Evolutionary conservation across 1,139 yeast genomes (phyloP).

Genomic region (Geotrichum siamense): DNA sequence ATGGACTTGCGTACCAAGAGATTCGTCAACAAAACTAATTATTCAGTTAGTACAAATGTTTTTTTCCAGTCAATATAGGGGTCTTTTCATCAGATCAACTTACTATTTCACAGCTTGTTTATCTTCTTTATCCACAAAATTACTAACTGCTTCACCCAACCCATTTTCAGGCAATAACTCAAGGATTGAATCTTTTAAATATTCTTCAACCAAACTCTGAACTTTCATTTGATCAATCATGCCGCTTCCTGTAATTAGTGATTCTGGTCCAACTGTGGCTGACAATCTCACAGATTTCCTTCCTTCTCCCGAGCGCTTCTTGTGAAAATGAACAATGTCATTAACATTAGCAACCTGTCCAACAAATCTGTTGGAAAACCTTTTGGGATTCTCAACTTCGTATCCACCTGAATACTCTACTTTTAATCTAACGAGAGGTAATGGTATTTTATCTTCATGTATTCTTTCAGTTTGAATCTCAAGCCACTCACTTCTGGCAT

Average conservation of each 20-base stretch:
- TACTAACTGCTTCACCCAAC: slow-evolving; percentile 62
- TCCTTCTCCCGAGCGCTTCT: slow-evolving; percentile 7
- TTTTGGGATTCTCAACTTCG: slow-evolving; percentile 82
- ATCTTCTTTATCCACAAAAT: slow-evolving; percentile 77
- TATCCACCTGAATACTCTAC: slow-evolving; percentile 89
- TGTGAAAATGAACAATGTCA: slow-evolving; percentile 58
- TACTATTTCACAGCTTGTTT: slow-evolving; percentile 53
- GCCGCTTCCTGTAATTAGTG: slow-evolving; percentile 21
- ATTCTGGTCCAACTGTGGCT: slow-evolving; percentile 18
- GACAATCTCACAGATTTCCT: slow-evolving; percentile 4
- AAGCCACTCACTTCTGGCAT: slow-evolving; percentile 51
- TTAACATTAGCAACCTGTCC: slow-evolving; percentile 86
- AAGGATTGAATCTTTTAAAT: slow-evolving; percentile 55
- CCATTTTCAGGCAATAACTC: slow-evolving; percentile 72
- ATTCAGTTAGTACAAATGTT: no score
- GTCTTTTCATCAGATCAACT: neutral
- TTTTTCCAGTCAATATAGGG: neutral
- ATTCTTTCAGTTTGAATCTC: slow-evolving; percentile 27
- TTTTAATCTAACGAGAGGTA: slow-evolving; percentile 73
- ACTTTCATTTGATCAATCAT: slow-evolving; percentile 44
- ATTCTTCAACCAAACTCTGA: slow-evolving; percentile 53
- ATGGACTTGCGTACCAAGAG: slow-evolving; percentile 56
- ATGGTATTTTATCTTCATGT: slow-evolving; percentile 39
- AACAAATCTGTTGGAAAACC: slow-evolving; percentile 85
- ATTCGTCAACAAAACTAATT: slow-evolving; percentile 50